Conservation (phyloP, 306 rosid genomes). For the Leucaena leucocephala region DNA sequence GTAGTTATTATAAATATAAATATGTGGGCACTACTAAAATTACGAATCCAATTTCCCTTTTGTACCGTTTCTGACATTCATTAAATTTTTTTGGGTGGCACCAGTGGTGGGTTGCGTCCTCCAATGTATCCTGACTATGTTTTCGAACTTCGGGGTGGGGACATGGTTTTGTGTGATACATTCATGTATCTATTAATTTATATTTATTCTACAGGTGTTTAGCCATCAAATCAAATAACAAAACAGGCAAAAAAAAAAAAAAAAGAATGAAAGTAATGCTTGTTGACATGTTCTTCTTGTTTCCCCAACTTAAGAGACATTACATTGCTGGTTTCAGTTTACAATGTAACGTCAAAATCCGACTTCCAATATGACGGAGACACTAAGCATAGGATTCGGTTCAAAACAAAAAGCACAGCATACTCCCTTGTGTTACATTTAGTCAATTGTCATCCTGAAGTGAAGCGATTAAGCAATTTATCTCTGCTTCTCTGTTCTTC, state of each 20-base stretch:
- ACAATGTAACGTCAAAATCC: slow-evolving; percentile 29
- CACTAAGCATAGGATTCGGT: neutral
- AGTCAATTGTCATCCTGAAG: neutral
- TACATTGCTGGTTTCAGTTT: slow-evolving; percentile 27
- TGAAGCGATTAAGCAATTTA: neutral
- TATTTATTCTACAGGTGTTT: neutral
- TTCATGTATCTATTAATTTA: slow-evolving; percentile 4
- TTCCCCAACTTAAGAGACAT: neutral
- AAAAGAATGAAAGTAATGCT: neutral
- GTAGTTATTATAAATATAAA: neutral
- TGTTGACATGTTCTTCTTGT: slow-evolving; percentile 4
- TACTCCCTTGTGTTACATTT: neutral
- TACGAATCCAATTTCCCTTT: neutral
- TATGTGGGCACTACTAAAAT: neutral
- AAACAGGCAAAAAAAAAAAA: neutral
- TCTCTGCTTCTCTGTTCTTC: slow-evolving; percentile 21
- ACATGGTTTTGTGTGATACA: neutral
- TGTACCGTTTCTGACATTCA: neutral
- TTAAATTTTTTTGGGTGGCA: neutral
- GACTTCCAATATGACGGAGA: slow-evolving; percentile 31
- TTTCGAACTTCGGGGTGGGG: slow-evolving; percentile 6
- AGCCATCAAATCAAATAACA: neutral
- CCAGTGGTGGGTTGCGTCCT: neutral
- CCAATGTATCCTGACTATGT: slow-evolving; percentile 5
- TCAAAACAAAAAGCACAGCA: neutral